Conservation (phyloP, 2,329 filamentous ascomycete species). For the Fusarium sp. region DNA sequence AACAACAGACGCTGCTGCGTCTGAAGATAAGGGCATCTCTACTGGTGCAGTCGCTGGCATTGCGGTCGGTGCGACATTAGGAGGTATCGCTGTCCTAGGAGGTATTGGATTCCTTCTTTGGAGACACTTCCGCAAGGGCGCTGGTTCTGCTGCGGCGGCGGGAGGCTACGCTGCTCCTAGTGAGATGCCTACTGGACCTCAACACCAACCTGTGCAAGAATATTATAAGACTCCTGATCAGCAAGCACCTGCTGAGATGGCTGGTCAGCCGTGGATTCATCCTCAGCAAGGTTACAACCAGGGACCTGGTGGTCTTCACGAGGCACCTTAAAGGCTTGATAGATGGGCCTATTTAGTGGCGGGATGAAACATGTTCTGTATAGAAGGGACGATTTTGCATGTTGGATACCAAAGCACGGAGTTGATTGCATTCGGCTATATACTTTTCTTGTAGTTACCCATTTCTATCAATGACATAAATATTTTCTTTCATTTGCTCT, state of each 20-base stretch:
- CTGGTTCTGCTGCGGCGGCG: not conserved
- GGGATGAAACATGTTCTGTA: not conserved
- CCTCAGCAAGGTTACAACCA: conserved; percentile 10
- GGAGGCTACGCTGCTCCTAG: conserved; percentile 12
- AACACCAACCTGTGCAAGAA: conserved; percentile 19
- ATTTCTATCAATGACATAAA: conserved; percentile 3
- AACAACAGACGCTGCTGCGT: not conserved
- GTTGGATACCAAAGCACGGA: conserved; percentile 14
- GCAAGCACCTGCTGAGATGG: conserved; percentile 21
- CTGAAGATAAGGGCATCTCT: conserved; percentile 18
- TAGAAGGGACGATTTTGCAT: not conserved
- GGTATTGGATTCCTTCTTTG: conserved; percentile 41
- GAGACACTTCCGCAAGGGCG: conserved; percentile 31
- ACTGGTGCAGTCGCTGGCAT: conserved; percentile 44
- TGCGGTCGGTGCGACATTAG: conserved; percentile 42
- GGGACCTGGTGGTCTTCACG: conserved; percentile 30
- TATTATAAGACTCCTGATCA: conserved; percentile 27
- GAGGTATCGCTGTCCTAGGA: conserved; percentile 31
- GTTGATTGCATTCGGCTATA: conserved; percentile 18
- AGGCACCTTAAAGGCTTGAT: conserved; percentile 18
- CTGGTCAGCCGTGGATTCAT: conserved; percentile 26
- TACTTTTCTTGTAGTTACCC: not conserved
- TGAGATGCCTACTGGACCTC: conserved; percentile 6
- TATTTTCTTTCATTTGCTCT: not conserved
- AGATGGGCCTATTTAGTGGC: not conserved